Percentiles rank a stretch among this genome's conserved stretches.
phyloP scores from a whole-genome alignment of 768 basidiomycete species.

The Royoungia palumana region DNA sequence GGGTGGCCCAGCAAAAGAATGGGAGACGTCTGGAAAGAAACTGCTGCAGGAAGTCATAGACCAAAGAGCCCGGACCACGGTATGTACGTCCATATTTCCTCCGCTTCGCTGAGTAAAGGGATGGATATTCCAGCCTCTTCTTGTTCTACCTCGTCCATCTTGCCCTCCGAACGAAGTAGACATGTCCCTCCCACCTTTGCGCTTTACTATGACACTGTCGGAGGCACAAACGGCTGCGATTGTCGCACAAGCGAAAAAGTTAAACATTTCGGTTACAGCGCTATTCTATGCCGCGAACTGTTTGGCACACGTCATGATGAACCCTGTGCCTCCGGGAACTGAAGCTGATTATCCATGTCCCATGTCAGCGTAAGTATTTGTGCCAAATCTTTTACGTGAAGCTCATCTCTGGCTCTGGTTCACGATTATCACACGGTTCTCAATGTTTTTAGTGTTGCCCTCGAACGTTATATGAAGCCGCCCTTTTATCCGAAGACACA shows the following conservation, averaged over 20 bases:
- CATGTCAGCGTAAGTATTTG: conserved; percentile 8
- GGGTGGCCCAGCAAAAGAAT: conserved; percentile 17
- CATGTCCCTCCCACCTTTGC: conserved; percentile 11
- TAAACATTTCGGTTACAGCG: conserved; percentile 10
- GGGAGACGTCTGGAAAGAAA: conserved; percentile 11
- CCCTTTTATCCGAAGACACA: conserved; percentile 18
- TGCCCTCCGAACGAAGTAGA: neutral
- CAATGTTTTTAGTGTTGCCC: conserved; percentile 5
- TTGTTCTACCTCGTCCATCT: conserved; percentile 6
- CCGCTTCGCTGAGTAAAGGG: neutral
- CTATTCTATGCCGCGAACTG: conserved; percentile 24
- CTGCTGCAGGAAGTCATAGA: conserved; percentile 14
- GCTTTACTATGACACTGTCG: neutral
- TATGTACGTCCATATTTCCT: conserved; percentile 1
- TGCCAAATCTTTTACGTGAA: too few species aligned
- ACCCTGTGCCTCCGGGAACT: conserved; percentile 9
- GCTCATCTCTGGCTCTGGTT: neutral
- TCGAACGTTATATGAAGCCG: conserved; percentile 15
- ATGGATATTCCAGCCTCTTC: conserved; percentile 4
- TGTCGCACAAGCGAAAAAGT: conserved; percentile 6
- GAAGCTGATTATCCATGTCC: conserved; percentile 16
- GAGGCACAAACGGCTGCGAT: conserved; percentile 14
- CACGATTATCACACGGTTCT: neutral
- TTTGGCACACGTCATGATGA: conserved; percentile 21
- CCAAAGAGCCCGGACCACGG: conserved; percentile 3